These are phyloP conservation scores for Capsella bursapastoris DNA, from an alignment of 345 rosid species.

Conservation along the genomic window DNA sequence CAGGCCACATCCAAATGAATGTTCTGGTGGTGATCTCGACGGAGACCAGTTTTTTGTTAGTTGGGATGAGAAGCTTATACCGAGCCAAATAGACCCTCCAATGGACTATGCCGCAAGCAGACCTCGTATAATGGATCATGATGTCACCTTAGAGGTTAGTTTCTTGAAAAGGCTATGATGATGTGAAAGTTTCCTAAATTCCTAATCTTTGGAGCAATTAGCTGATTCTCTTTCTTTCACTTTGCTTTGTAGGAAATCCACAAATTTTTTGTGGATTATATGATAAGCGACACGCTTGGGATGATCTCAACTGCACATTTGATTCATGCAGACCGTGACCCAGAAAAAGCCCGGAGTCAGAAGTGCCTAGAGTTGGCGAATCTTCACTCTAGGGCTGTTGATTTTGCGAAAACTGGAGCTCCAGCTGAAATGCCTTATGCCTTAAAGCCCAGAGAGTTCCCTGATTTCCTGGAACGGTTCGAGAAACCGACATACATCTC, in stretches of 20 bases:
- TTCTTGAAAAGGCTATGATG: background rate
- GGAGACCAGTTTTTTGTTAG: slow-evolving; percentile 88
- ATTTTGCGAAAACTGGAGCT: slow-evolving; percentile 93
- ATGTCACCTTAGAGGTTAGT: slow-evolving; percentile 79
- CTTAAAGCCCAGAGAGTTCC: slow-evolving; percentile 82
- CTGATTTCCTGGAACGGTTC: slow-evolving; percentile 87
- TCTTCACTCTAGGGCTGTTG: slow-evolving; percentile 95
- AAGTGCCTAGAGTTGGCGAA: slow-evolving; percentile 78
- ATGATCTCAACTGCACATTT: slow-evolving; percentile 92
- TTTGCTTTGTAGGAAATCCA: slow-evolving; percentile 78
- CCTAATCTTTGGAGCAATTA: slow-evolving; percentile 14
- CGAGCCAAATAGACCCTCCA: slow-evolving; percentile 67
- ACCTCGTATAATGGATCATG: slow-evolving; percentile 85
- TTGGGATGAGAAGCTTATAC: slow-evolving; percentile 88
- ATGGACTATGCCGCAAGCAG: slow-evolving; percentile 85
- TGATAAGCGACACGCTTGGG: slow-evolving; percentile 90
- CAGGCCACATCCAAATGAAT: slow-evolving; percentile 99
- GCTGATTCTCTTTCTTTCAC: slow-evolving; percentile 19
- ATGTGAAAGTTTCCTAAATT: slow-evolving; percentile 7
- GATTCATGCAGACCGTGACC: slow-evolving; percentile 85
- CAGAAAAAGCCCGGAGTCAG: slow-evolving; percentile 67
- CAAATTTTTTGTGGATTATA: slow-evolving; percentile 79
- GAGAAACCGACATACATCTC: slow-evolving; percentile 70
- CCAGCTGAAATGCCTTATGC: slow-evolving; percentile 89
- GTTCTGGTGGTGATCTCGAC: slow-evolving; percentile 98